Evolutionary conservation across 129 eudicot genomes (phyloP).

Genomic region (Sambucus nigra): DNA sequence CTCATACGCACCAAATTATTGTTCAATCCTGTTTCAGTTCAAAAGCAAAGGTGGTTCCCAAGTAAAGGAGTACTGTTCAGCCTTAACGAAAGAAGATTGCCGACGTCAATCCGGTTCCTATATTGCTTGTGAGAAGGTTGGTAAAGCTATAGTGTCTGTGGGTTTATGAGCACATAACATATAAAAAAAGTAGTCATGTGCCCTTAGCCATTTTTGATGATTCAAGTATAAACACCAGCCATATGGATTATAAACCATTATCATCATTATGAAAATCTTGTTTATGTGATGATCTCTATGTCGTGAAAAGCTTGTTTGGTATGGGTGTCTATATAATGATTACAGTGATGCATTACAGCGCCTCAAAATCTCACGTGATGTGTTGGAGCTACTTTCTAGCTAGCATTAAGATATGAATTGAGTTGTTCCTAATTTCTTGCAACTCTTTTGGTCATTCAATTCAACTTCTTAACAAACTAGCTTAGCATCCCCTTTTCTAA

Average conservation of each 20-base stretch:
- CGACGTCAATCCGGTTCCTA: slow-evolving; percentile 84
- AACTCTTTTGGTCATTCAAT: background rate
- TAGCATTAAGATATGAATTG: background rate
- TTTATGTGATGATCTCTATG: too few species aligned
- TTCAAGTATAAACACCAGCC: background rate
- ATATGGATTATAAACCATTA: background rate
- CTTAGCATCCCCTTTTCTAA: too few species aligned
- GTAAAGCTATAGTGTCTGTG: background rate
- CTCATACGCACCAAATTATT: too few species aligned
- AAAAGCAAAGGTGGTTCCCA: slow-evolving; percentile 96
- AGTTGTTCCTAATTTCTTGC: background rate
- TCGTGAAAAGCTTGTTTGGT: slow-evolving; percentile 6
- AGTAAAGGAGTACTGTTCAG: slow-evolving; percentile 85
- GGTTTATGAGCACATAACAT: background rate
- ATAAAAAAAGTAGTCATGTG: background rate
- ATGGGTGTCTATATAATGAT: slow-evolving; percentile 1
- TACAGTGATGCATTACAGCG: background rate
- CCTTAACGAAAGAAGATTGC: slow-evolving; percentile 95
- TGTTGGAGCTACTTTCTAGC: background rate
- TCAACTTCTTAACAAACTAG: too few species aligned
- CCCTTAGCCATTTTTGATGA: background rate
- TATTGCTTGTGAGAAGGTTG: slow-evolving; percentile 89
- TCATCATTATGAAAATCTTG: slow-evolving; percentile 6
- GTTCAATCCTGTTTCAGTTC: slow-evolving; percentile 38
- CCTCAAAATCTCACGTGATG: background rate